A percentile compares a stretch with the other conserved stretches of the same genome.
Evolutionary conservation across 345 rosid species (phyloP).

Genomic region (Acer negundo): DNA sequence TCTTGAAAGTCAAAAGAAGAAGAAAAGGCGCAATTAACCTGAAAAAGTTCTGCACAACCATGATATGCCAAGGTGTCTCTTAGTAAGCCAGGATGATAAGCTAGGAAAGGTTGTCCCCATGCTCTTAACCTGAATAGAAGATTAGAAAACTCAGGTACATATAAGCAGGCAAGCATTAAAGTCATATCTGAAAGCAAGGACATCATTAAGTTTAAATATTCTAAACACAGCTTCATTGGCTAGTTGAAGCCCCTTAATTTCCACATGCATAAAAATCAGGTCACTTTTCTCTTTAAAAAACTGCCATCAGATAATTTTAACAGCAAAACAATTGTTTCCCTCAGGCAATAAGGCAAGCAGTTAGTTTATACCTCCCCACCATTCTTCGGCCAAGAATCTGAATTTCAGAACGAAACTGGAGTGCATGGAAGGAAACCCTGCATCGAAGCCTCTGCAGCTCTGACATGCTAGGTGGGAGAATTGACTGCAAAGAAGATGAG

Average conservation of each 20-base stretch:
- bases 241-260: background rate
- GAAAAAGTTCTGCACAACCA: conserved; percentile 98
- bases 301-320: conserved; percentile 1
- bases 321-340: conserved; percentile 6
- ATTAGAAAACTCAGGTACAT: conserved; percentile 22
- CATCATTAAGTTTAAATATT: background rate
- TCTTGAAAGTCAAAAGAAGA: conserved; percentile 16
- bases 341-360: conserved; percentile 4
- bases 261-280: background rate
- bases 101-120: conserved; percentile 79
- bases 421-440: conserved; percentile 95
- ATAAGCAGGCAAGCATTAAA: conserved; percentile 12
- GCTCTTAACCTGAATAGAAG: conserved; percentile 62
- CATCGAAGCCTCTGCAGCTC: conserved; percentile 97
- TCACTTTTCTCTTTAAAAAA: background rate
- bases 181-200: background rate
- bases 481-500: conserved; percentile 54
- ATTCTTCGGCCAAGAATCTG: conserved; percentile 73
- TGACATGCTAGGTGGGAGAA: conserved; percentile 75
- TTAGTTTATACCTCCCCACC: conserved; percentile 70
- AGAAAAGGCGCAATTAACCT: conserved; percentile 52
- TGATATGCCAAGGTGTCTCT: conserved; percentile 89
- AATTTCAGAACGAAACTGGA: conserved; percentile 86
- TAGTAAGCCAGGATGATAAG: conserved; percentile 86
- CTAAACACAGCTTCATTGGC: background rate